Percentiles rank a stretch among this genome's conserved stretches.
phyloP scores from a whole-genome alignment of 371 early-diverging fungal species.

The Mortierella sp. region DNA sequence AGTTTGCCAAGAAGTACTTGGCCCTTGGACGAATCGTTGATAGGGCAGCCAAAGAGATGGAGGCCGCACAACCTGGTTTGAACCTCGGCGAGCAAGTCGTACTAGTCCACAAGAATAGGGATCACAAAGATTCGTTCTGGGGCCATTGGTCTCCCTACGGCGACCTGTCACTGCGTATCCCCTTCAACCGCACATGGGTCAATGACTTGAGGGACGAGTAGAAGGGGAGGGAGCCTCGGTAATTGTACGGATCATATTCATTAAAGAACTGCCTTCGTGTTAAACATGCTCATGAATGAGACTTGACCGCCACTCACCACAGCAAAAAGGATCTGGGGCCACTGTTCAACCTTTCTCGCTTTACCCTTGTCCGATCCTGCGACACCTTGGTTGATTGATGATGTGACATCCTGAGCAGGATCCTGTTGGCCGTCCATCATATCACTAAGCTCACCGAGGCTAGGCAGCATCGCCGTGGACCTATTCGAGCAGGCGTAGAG shows the following conservation, averaged over 20 bases:
- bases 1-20: constrained; percentile 39
- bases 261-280: constrained; percentile 6
- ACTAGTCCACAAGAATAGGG: constrained; percentile 33
- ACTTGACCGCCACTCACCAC: constrained; percentile 49
- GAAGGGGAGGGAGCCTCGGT: neutral
- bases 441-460: constrained; percentile 7
- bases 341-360: constrained; percentile 10
- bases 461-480: constrained; percentile 6
- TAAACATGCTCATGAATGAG: constrained; percentile 33
- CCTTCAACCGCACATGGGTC: constrained; percentile 50
- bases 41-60: constrained; percentile 45
- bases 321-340: constrained; percentile 47
- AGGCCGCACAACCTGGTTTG: constrained; percentile 25
- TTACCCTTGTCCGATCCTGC: constrained; percentile 17
- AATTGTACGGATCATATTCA: neutral
- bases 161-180: constrained; percentile 35
- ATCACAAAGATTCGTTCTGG: constrained; percentile 29
- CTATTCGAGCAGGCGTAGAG: neutral
- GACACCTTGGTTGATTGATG: neutral
- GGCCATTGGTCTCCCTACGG: constrained; percentile 36
- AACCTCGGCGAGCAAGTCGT: constrained; percentile 49
- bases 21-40: constrained; percentile 43
- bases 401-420: constrained; percentile 2
- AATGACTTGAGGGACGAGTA: constrained; percentile 29
- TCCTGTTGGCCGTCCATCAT: constrained; percentile 25